Percentiles rank a stretch among this genome's conserved stretches.
These are phyloP conservation scores for Tubosaeta sp. DNA, from an alignment of 768 basidiomycete genomes.

Conservation along the genomic window DNA sequence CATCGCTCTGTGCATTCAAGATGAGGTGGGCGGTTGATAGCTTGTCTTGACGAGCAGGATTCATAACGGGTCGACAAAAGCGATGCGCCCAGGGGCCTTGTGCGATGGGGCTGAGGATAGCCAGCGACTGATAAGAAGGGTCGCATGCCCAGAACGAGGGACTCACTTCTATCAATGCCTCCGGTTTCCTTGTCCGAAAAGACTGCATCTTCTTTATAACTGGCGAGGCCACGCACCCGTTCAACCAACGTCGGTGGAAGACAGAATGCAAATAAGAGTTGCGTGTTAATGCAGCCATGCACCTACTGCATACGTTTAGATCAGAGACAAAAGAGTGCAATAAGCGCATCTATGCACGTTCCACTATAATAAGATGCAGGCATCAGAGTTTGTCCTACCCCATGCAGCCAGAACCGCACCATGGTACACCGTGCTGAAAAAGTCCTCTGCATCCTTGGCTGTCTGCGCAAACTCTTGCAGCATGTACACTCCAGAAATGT, in stretches of 20 bases:
- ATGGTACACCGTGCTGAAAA: slow-evolving; percentile 57
- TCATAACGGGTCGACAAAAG: slow-evolving; percentile 72
- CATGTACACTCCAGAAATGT: slow-evolving; percentile 55
- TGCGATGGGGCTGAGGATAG: slow-evolving; percentile 69
- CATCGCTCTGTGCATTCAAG: slow-evolving; percentile 51
- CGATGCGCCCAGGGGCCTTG: too few species aligned
- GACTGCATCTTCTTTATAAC: slow-evolving; percentile 75
- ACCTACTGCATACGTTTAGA: slow-evolving; percentile 39
- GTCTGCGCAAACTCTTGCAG: slow-evolving; percentile 63
- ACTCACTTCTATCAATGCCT: slow-evolving; percentile 74
- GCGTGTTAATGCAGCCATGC: slow-evolving; percentile 74
- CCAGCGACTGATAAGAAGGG: slow-evolving; percentile 60
- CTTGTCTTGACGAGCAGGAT: slow-evolving; percentile 73
- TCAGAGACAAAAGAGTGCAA: slow-evolving; percentile 9
- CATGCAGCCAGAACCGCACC: slow-evolving; percentile 36
- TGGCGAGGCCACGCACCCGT: too few species aligned
- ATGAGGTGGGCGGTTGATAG: slow-evolving; percentile 82
- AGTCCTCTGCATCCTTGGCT: slow-evolving; percentile 51
- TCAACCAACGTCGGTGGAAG: slow-evolving; percentile 67
- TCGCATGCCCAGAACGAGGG: neutral
- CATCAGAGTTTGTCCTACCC: slow-evolving; percentile 13
- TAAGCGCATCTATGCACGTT: slow-evolving; percentile 49
- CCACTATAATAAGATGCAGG: slow-evolving; percentile 47
- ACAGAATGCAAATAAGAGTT: slow-evolving; percentile 67
- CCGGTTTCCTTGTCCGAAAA: slow-evolving; percentile 60